Evolutionary conservation across 495 filamentous ascomycete species (phyloP).

Genomic region (Entonaema liquescens): DNA sequence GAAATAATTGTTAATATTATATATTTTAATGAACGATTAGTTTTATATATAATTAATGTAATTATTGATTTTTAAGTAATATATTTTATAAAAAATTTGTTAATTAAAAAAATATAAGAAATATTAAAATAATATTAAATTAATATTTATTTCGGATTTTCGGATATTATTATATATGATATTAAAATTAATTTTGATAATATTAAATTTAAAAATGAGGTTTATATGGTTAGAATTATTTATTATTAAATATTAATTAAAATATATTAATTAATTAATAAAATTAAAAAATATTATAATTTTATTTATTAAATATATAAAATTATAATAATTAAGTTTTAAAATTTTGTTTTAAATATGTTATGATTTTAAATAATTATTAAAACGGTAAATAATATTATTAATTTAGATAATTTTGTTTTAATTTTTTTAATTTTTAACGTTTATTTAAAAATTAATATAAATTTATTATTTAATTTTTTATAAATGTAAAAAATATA

Average conservation of each 20-base stretch:
- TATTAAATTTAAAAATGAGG: background rate
- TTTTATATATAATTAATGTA: background rate
- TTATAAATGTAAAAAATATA: background rate
- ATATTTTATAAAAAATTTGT: background rate
- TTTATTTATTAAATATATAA: background rate
- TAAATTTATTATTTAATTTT: background rate
- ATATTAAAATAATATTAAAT: background rate
- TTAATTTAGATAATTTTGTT: background rate
- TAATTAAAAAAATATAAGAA: background rate
- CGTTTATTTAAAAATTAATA: background rate
- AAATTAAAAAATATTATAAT: background rate
- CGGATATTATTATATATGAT: background rate
- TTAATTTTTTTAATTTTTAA: background rate
- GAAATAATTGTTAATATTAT: background rate
- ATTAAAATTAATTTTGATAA: background rate
- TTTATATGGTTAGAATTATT: background rate
- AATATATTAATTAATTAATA: background rate
- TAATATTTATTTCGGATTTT: background rate
- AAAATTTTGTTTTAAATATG: background rate
- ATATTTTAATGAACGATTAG: background rate
- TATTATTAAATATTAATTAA: background rate
- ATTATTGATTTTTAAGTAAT: background rate
- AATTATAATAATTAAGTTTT: background rate
- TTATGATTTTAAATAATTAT: background rate
- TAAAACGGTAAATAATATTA: background rate